A percentile compares a stretch with the other conserved stretches of the same genome.
These are phyloP conservation scores for Astraeus odoratus DNA, from an alignment of 768 basidiomycete genomes.

Conservation along the genomic window DNA sequence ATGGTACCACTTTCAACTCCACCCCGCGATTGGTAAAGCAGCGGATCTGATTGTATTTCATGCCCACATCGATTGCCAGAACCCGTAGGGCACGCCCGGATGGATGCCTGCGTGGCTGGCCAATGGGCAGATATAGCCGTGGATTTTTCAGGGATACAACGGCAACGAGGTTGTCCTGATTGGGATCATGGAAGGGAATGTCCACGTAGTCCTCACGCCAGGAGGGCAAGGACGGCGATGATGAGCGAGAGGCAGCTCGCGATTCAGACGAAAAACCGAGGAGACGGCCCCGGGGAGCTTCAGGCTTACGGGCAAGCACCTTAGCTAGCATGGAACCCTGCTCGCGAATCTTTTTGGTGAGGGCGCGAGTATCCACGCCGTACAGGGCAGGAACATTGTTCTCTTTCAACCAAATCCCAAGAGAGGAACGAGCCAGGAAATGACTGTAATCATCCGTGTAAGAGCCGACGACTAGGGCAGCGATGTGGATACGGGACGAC, in stretches of 20 bases:
- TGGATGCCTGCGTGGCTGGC: constrained; percentile 58
- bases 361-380: constrained; percentile 92
- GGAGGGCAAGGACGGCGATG: constrained; percentile 45
- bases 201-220: constrained; percentile 86
- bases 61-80: constrained; percentile 94
- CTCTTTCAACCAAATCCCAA: constrained; percentile 91
- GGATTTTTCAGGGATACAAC: constrained; percentile 72
- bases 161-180: constrained; percentile 85
- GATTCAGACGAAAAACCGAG: constrained; percentile 30
- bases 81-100: constrained; percentile 78
- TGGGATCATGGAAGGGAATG: constrained; percentile 83
- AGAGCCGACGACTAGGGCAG: constrained; percentile 86
- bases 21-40: constrained; percentile 91
- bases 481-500: constrained; percentile 89
- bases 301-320: constrained; percentile 59
- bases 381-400: constrained; percentile 91
- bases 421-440: constrained; percentile 82
- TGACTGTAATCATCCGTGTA: constrained; percentile 95
- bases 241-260: constrained; percentile 38
- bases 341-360: constrained; percentile 94
- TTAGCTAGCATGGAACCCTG: constrained; percentile 90
- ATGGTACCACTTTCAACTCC: constrained; percentile 95
- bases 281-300: constrained; percentile 34
- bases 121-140: constrained; percentile 58
- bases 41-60: constrained; percentile 99